A percentile compares a stretch with the other conserved stretches of the same genome.
Evolutionary conservation across 208 protist genomes (phyloP).

Genomic region (Leishmania tarentolae): DNA sequence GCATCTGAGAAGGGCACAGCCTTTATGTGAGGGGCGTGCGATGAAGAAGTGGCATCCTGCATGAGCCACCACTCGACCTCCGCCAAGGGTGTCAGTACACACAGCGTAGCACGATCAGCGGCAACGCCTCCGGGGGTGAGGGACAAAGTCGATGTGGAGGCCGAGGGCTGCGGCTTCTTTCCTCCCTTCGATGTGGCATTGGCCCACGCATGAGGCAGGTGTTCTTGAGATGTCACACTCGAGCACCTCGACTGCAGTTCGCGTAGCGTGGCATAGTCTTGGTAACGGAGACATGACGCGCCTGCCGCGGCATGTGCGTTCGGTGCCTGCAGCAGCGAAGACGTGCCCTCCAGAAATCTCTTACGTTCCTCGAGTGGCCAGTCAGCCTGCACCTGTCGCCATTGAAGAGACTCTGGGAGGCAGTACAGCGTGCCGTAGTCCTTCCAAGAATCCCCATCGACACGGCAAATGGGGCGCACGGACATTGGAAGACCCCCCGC

Average conservation of each 20-base stretch:
- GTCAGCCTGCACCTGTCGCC: conserved; percentile 9
- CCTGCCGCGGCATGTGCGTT: neutral
- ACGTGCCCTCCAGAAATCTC: neutral
- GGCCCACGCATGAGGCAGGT: conserved; percentile 4
- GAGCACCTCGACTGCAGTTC: neutral
- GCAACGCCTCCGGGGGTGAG: too few species aligned
- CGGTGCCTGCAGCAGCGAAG: neutral
- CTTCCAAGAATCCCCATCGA: neutral
- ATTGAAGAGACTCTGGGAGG: conserved; percentile 19
- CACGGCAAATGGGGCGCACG: neutral
- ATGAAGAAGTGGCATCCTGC: neutral
- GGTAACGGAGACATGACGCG: conserved; percentile 22
- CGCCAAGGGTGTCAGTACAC: conserved; percentile 17
- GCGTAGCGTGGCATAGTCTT: conserved; percentile 17
- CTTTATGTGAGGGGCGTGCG: neutral
- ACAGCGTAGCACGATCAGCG: neutral
- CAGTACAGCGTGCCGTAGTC: neutral
- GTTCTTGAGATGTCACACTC: neutral
- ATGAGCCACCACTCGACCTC: conserved; percentile 33
- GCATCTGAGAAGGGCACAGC: neutral
- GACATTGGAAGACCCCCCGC: neutral
- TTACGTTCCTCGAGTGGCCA: conserved; percentile 9
- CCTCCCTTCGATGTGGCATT: neutral
- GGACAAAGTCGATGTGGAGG: neutral
- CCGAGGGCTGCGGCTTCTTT: neutral